phyloP scores from a whole-genome alignment of 2,329 filamentous ascomycete genomes.

The Aureobasidium sp. region DNA sequence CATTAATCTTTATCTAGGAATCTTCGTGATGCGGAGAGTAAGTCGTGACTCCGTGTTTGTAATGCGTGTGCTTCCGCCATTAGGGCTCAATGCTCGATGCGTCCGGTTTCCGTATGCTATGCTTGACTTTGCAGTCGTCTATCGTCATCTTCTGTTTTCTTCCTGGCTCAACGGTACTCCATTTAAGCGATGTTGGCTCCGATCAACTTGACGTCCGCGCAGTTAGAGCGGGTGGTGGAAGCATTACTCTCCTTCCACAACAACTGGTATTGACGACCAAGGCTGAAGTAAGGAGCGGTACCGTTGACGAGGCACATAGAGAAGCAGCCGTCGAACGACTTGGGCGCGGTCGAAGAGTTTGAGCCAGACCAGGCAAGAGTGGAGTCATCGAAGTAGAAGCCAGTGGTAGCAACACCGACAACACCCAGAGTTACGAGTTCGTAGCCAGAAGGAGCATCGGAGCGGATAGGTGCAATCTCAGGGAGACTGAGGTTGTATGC shows the following conservation, averaged over 20 bases:
- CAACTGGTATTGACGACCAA: constrained; percentile 4
- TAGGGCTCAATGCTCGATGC: not conserved
- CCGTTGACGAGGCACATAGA: constrained; percentile 8
- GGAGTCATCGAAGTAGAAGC: not conserved
- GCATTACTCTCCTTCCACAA: not conserved
- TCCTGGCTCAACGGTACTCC: not conserved
- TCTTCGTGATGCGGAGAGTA: not conserved
- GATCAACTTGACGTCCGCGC: constrained; percentile 7
- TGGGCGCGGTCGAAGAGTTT: not conserved
- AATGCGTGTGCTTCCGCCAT: not conserved
- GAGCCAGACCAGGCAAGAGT: not conserved
- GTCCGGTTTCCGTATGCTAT: not conserved
- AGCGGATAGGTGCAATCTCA: not conserved
- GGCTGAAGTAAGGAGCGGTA: constrained; percentile 7
- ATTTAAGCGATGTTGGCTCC: constrained; percentile 3
- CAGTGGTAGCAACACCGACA: not conserved
- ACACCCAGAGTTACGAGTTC: not conserved
- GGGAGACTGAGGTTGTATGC: constrained; percentile 4
- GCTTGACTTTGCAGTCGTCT: not conserved
- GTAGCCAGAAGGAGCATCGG: constrained; percentile 4
- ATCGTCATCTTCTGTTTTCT: not conserved
- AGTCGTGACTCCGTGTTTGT: not conserved
- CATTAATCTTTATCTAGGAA: constrained; percentile 3
- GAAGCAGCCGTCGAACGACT: not conserved
- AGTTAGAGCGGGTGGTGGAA: not conserved